Evolutionary conservation across 371 early-diverging fungal genomes (phyloP).

Genomic region (Zopfochytrium polystomum): DNA sequence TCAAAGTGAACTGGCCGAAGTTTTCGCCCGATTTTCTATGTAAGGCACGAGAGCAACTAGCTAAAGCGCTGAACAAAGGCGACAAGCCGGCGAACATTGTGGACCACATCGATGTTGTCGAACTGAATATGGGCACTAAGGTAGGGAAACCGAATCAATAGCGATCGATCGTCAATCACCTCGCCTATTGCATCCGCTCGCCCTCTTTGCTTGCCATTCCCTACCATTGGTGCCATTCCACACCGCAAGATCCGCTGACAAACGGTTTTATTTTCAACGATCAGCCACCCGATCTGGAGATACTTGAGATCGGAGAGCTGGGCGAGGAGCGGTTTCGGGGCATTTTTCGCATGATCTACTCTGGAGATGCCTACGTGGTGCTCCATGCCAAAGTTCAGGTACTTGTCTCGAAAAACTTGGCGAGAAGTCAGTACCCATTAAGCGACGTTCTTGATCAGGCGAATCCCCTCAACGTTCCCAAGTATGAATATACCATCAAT

Average conservation of each 20-base stretch:
- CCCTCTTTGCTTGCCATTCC: too few species aligned
- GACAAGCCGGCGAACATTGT: slow-evolving; percentile 87
- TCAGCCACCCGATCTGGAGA: slow-evolving; percentile 93
- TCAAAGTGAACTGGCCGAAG: slow-evolving; percentile 93
- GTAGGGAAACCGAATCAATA: slow-evolving; percentile 48
- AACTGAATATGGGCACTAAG: slow-evolving; percentile 90
- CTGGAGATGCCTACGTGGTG: slow-evolving; percentile 89
- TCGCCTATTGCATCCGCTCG: neutral
- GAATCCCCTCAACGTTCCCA: slow-evolving; percentile 69
- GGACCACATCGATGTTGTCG: slow-evolving; percentile 83
- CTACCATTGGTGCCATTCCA: too few species aligned
- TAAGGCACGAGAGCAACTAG: slow-evolving; percentile 79
- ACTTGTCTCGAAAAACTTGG: neutral
- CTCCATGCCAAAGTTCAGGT: slow-evolving; percentile 92
- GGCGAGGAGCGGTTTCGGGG: slow-evolving; percentile 88
- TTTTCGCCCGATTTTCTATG: slow-evolving; percentile 81
- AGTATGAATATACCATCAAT: slow-evolving; percentile 44
- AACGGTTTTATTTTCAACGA: neutral
- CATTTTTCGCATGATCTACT: slow-evolving; percentile 90
- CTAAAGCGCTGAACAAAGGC: slow-evolving; percentile 87
- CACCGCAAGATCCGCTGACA: neutral
- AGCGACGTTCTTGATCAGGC: slow-evolving; percentile 49
- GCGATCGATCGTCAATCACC: neutral
- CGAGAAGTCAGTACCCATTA: neutral
- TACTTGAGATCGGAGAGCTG: slow-evolving; percentile 96